Evolutionary conservation across 176 grass and related monocot species (phyloP).

Genomic region (Zoysia pacifica): DNA sequence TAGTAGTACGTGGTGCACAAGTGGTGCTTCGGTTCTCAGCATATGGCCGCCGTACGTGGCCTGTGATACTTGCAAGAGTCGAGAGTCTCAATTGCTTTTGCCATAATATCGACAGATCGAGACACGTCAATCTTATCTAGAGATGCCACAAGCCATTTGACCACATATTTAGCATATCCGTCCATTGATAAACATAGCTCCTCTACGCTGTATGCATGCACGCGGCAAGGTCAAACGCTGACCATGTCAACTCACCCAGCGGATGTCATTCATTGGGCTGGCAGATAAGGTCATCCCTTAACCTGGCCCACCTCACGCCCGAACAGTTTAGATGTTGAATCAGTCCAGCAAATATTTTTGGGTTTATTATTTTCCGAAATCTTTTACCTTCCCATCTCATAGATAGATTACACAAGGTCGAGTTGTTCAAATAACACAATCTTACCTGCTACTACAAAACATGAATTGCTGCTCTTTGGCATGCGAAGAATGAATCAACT

Average conservation of each 20-base stretch:
- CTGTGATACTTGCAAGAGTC: neutral
- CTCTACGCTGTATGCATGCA: neutral
- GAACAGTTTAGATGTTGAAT: neutral
- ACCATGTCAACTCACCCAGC: neutral
- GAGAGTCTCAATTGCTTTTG: neutral
- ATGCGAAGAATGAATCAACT: constrained; percentile 31
- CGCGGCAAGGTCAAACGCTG: neutral
- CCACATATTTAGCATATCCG: neutral
- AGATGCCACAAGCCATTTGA: neutral
- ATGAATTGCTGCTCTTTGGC: neutral
- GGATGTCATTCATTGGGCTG: neutral
- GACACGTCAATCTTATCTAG: neutral
- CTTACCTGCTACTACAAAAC: neutral
- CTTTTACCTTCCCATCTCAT: neutral
- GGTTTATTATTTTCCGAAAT: neutral
- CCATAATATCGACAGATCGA: neutral
- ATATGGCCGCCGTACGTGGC: neutral
- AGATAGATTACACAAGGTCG: neutral
- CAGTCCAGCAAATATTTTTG: neutral
- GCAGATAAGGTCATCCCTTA: neutral
- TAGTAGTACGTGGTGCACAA: neutral
- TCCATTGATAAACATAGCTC: neutral
- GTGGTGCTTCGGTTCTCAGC: neutral
- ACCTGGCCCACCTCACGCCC: neutral
- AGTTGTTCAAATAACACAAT: neutral